A percentile compares a stretch with the other conserved stretches of the same genome.
Evolutionary conservation across 2,329 filamentous ascomycete species (phyloP).

Genomic region (Alternaria infectoria): DNA sequence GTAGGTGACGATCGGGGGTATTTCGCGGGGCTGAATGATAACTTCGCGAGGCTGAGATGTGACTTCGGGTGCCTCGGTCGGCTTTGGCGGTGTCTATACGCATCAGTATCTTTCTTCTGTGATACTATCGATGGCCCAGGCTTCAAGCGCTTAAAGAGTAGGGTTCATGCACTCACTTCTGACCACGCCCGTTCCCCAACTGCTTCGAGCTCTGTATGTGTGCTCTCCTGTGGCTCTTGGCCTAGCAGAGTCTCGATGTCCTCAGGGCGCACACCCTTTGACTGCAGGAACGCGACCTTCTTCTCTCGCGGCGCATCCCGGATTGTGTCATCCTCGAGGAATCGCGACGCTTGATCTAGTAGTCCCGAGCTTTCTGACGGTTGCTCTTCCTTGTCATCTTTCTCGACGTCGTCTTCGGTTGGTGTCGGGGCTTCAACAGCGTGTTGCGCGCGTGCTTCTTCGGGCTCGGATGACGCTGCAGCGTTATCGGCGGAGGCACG

Average conservation of each 20-base stretch:
- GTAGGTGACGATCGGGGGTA: constrained; percentile 70
- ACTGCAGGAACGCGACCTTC: constrained; percentile 77
- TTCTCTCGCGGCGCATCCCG: constrained; percentile 71
- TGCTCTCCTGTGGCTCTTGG: constrained; percentile 15
- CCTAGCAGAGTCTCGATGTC: constrained; percentile 73
- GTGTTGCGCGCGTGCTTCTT: constrained; percentile 22
- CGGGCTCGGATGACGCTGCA: constrained; percentile 11
- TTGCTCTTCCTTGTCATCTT: constrained; percentile 5
- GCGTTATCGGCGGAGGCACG: constrained; percentile 24
- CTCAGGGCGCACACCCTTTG: constrained; percentile 72
- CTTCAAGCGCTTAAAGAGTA: neutral
- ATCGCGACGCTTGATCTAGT: constrained; percentile 73
- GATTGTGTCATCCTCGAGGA: constrained; percentile 77
- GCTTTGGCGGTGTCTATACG: constrained; percentile 24
- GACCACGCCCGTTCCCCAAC: constrained; percentile 37
- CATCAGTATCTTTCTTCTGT: constrained; percentile 12
- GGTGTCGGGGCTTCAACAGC: constrained; percentile 22
- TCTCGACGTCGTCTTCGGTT: constrained; percentile 12
- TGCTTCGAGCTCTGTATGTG: constrained; percentile 21
- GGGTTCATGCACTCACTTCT: constrained; percentile 25
- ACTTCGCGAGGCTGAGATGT: constrained; percentile 48
- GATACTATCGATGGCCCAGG: neutral
- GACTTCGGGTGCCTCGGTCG: constrained; percentile 17
- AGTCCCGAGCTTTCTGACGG: constrained; percentile 19
- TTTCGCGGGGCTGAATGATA: constrained; percentile 44